phyloP scores from a whole-genome alignment of 192 early-diverging fungal species.

The Phlyctochytrium arcticum region DNA sequence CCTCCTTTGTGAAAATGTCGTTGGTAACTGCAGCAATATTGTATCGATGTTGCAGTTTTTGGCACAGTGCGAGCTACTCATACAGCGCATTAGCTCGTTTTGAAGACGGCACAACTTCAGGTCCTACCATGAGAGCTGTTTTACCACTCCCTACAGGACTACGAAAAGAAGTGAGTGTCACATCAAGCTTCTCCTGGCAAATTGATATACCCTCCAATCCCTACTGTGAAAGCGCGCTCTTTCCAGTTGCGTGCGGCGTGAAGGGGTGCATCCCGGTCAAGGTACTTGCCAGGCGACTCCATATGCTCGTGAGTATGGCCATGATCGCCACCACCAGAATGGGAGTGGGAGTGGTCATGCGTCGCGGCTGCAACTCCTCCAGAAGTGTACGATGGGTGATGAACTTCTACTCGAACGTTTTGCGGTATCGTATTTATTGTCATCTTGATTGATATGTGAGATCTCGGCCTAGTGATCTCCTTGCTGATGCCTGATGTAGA shows the following conservation, averaged over 20 bases:
- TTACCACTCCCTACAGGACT: slow-evolving; percentile 1
- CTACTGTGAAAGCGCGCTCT: slow-evolving; percentile 91
- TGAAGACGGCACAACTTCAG: neutral
- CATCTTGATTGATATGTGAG: too few species aligned
- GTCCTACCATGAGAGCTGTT: neutral
- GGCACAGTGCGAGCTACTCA: slow-evolving; percentile 74
- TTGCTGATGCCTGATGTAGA: too few species aligned
- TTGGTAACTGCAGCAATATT: slow-evolving; percentile 92
- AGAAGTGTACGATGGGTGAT: slow-evolving; percentile 18
- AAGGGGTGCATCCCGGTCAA: slow-evolving; percentile 67
- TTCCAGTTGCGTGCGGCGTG: slow-evolving; percentile 78
- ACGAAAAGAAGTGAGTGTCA: neutral
- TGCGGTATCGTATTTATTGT: too few species aligned
- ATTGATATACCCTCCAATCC: slow-evolving; percentile 51
- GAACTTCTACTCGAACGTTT: slow-evolving; percentile 17
- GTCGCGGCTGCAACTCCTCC: neutral
- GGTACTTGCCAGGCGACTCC: slow-evolving; percentile 80
- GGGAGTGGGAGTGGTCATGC: slow-evolving; percentile 31
- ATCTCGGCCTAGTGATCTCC: too few species aligned
- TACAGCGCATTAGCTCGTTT: neutral
- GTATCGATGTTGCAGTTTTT: slow-evolving; percentile 70
- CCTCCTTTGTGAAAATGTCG: slow-evolving; percentile 94
- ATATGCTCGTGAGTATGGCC: slow-evolving; percentile 90
- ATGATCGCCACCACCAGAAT: slow-evolving; percentile 55
- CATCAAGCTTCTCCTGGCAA: neutral